A percentile compares a stretch with the other conserved stretches of the same genome.
phyloP scores from a whole-genome alignment of 805 yeast species.

The Dipodascopsis tothii region DNA sequence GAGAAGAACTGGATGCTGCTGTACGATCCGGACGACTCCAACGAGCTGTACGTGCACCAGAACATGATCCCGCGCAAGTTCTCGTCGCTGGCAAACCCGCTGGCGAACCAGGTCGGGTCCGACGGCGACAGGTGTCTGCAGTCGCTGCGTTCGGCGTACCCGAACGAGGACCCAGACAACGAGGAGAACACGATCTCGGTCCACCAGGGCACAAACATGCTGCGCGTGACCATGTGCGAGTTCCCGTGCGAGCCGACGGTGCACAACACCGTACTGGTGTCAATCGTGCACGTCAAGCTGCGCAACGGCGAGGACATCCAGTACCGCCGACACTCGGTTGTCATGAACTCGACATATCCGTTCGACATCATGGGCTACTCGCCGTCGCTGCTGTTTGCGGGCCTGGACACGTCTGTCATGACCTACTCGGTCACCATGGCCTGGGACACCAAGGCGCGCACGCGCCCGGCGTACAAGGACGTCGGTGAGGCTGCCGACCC shows the following conservation, averaged over 20 bases:
- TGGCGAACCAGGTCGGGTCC: not conserved
- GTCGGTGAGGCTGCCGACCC: not conserved
- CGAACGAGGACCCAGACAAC: not conserved
- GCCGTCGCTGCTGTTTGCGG: constrained; percentile 5
- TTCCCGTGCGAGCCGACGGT: constrained; percentile 18
- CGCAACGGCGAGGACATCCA: not conserved
- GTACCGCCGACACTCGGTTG: constrained; percentile 12
- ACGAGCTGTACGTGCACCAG: constrained; percentile 11
- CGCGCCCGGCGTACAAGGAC: not conserved
- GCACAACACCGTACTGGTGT: constrained; percentile 19
- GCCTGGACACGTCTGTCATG: constrained; percentile 7
- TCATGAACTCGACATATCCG: constrained; percentile 15
- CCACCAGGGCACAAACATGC: constrained; percentile 19
- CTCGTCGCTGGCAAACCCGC: not conserved
- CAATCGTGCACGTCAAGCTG: constrained; percentile 14
- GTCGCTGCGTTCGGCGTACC: not conserved
- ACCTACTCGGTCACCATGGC: constrained; percentile 9
- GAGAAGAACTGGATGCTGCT: constrained; percentile 15
- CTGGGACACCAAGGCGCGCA: constrained; percentile 6
- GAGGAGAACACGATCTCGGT: not conserved
- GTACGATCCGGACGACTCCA: constrained; percentile 3
- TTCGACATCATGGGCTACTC: constrained; percentile 12
- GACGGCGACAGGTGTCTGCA: not conserved
- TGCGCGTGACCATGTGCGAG: constrained; percentile 20
- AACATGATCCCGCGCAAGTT: not conserved